These are phyloP conservation scores for Gigaspora rosea DNA, from an alignment of 192 early-diverging fungal species.

Conservation along the genomic window DNA sequence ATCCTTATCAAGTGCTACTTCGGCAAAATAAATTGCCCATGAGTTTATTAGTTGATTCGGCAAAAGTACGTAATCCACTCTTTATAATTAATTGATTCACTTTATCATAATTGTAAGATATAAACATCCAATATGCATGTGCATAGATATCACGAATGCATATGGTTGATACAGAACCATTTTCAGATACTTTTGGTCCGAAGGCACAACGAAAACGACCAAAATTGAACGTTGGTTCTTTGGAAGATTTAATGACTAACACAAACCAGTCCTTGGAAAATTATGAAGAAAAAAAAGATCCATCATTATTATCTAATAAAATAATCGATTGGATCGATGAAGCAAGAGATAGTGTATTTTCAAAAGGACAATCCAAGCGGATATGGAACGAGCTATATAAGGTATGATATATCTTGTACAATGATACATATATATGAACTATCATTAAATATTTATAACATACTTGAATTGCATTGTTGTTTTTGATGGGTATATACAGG, in stretches of 20 bases:
- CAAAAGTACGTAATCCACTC: slow-evolving; percentile 57
- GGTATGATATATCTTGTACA: slow-evolving; percentile 33
- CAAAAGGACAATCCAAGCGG: slow-evolving; percentile 92
- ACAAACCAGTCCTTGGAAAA: slow-evolving; percentile 67
- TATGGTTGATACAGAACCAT: slow-evolving; percentile 93
- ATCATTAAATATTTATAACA: not conserved
- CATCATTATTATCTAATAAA: slow-evolving; percentile 72
- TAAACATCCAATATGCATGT: not conserved
- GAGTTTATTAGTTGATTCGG: slow-evolving; percentile 82
- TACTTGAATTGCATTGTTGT: not conserved
- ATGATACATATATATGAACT: not conserved
- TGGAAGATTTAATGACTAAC: slow-evolving; percentile 78
- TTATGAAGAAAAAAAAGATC: slow-evolving; percentile 68
- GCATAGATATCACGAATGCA: slow-evolving; percentile 61
- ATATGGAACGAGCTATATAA: slow-evolving; percentile 99
- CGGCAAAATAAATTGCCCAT: slow-evolving; percentile 95
- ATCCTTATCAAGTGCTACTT: slow-evolving; percentile 94
- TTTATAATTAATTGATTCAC: not conserved
- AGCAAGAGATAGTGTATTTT: slow-evolving; percentile 85
- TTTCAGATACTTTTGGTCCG: slow-evolving; percentile 90
- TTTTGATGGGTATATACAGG: slow-evolving; percentile 37
- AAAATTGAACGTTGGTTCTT: slow-evolving; percentile 70
- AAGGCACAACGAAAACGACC: slow-evolving; percentile 95
- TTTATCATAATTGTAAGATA: not conserved
- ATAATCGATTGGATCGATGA: slow-evolving; percentile 71